These are phyloP conservation scores for Candida suzukii DNA, from an alignment of 805 yeast genomes.

Conservation along the genomic window DNA sequence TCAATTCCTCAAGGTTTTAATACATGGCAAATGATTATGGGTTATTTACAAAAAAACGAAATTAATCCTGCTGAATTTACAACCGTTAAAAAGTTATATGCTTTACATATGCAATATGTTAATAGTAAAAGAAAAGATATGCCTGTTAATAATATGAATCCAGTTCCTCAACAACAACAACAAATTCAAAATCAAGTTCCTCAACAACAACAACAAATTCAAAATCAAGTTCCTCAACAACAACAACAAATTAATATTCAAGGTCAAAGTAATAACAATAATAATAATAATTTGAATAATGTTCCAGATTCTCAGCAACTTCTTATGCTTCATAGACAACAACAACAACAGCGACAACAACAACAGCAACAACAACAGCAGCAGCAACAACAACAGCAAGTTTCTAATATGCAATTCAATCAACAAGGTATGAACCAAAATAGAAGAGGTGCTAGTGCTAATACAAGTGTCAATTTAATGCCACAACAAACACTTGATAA, in stretches of 20 bases:
- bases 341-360: constrained; percentile 12
- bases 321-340: constrained; percentile 25
- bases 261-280: constrained; percentile 1
- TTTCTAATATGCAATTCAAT: constrained; percentile 1
- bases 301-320: constrained; percentile 25
- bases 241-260: constrained; percentile 10
- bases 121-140: constrained; percentile 32
- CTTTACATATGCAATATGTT: constrained; percentile 55
- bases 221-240: constrained; percentile 5
- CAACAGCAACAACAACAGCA: constrained; percentile 7
- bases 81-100: constrained; percentile 59
- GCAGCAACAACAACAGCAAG: constrained; percentile 6
- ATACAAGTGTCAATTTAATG: too few species aligned
- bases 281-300: constrained; percentile 5
- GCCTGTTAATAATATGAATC: background rate
- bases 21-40: constrained; percentile 77
- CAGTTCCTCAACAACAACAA: constrained; percentile 2
- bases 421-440: constrained; percentile 9
- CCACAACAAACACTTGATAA: constrained; percentile 3
- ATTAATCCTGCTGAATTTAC: constrained; percentile 53
- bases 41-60: constrained; percentile 49
- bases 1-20: constrained; percentile 64
- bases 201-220: constrained; percentile 2
- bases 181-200: background rate
- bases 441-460: too few species aligned